A percentile compares a stretch with the other conserved stretches of the same genome.
phyloP scores from a whole-genome alignment of 2,329 filamentous ascomycete genomes.

The Arthrinium phaeospermum region DNA sequence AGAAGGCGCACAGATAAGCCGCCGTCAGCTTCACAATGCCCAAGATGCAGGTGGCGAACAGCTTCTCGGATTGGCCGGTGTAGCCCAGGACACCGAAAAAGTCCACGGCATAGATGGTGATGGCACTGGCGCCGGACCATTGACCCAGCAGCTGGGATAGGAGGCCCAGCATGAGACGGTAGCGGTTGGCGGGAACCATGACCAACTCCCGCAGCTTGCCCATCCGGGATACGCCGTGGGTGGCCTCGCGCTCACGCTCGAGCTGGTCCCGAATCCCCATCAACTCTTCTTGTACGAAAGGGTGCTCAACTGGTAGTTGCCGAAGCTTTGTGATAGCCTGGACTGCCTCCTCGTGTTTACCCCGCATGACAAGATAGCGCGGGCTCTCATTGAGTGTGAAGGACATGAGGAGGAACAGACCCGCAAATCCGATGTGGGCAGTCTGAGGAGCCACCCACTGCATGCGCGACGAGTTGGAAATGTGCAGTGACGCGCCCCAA shows the following conservation, averaged over 20 bases:
- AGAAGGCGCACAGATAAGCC: slow-evolving; percentile 58
- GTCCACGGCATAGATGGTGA: slow-evolving; percentile 62
- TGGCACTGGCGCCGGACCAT: slow-evolving; percentile 49
- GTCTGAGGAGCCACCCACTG: slow-evolving; percentile 25
- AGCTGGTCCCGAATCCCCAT: slow-evolving; percentile 40
- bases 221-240: slow-evolving; percentile 49
- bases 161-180: slow-evolving; percentile 50
- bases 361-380: slow-evolving; percentile 25
- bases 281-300: slow-evolving; percentile 38
- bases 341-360: slow-evolving; percentile 23
- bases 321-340: slow-evolving; percentile 23
- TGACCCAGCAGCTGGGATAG: slow-evolving; percentile 50
- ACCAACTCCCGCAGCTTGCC: slow-evolving; percentile 51
- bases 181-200: slow-evolving; percentile 47
- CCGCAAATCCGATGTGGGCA: slow-evolving; percentile 24
- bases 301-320: slow-evolving; percentile 38
- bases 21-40: slow-evolving; percentile 61
- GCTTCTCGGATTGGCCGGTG: slow-evolving; percentile 57
- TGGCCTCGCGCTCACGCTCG: slow-evolving; percentile 54
- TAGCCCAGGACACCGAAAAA: slow-evolving; percentile 62
- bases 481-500: slow-evolving; percentile 22
- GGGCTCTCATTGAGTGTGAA: slow-evolving; percentile 26
- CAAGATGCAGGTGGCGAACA: slow-evolving; percentile 63
- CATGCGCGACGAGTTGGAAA: slow-evolving; percentile 19
- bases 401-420: slow-evolving; percentile 21